Evolutionary conservation across 345 rosid genomes (phyloP).

Genomic region (Camelina hispida): DNA sequence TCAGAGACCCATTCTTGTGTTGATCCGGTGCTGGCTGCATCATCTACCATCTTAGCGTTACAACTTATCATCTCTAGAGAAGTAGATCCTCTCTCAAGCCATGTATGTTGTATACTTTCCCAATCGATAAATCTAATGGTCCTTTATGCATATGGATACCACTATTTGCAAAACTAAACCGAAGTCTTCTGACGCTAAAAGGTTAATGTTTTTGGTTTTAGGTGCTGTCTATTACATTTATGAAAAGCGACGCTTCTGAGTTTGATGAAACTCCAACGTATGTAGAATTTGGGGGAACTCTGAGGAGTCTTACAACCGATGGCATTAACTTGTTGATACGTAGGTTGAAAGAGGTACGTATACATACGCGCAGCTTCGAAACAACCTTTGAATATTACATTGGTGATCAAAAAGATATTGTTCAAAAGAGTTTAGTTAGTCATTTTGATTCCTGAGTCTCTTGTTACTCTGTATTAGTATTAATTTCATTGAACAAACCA

Average conservation of each 20-base stretch:
- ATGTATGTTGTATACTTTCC: constrained; percentile 41
- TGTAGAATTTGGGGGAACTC: constrained; percentile 85
- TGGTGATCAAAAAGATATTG: no score
- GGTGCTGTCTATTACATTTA: constrained; percentile 77
- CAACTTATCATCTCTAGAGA: constrained; percentile 85
- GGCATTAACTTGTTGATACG: constrained; percentile 64
- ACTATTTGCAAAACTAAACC: not conserved
- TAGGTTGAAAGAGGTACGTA: constrained; percentile 72
- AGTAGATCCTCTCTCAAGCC: constrained; percentile 75
- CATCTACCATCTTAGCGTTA: constrained; percentile 73
- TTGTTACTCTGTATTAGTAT: constrained; percentile 13
- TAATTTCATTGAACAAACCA: not conserved
- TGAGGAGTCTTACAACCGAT: constrained; percentile 85
- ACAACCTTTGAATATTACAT: constrained; percentile 1
- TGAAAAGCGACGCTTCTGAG: constrained; percentile 64
- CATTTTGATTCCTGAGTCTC: not conserved
- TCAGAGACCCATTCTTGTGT: constrained; percentile 55
- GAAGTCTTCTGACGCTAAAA: not conserved
- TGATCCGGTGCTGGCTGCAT: constrained; percentile 74
- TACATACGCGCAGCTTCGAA: not conserved
- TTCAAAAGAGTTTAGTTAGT: not conserved
- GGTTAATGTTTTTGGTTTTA: constrained; percentile 38
- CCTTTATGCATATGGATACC: not conserved
- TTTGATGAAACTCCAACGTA: constrained; percentile 58
- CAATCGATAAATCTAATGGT: not conserved